Base-by-base conservation (phyloP, 495 filamentous ascomycete genomes). In the Penicillium goetzii region DNA sequence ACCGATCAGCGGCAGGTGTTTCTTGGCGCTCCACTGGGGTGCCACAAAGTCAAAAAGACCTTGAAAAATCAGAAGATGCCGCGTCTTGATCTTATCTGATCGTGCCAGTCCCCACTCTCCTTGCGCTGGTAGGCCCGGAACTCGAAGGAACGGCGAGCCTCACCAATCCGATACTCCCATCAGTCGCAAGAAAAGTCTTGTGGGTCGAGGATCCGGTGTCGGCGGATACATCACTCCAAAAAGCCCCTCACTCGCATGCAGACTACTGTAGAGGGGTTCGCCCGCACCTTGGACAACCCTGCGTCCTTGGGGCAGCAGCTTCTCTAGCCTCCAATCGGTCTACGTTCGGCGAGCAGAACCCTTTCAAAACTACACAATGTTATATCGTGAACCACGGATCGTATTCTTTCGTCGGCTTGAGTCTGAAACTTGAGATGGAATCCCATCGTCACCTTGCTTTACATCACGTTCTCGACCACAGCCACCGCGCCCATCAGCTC, bases 401-500 rank as follows among this genome's bases (percentile, higher is more conserved):
- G 4, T 23, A 8, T 49, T n/a, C 17, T 49, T 1, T 21, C 21
- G 4, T 28, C 10, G 47, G n/a, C 26, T 19, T 34, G n/a, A 32
- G 15, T 38, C 17, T 33, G 30, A 54, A 34, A 54, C 33, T 19
- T n/a, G 21, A 10, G 14, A 34, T 41, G 23, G 14, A 17, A 40
- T 25, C 41, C 49, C 0, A 8, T 30, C 3, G 17, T 34, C 15
- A 30, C 17, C 10, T 10, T 61, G 28, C 32, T 15, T 32, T 51
- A 61, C 23, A 76, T 59, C 23, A 51, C 68, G 32, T 70, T 74
- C 73, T 87, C 85, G 59, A 84, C 76, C 64, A 75, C 74, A 8
- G 74, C 76, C 64, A 84, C 55, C 65, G 76, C 76, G 11, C 67
- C 78, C 83, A 89, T 84, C 38, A 77, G 70, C 28, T 65, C 65